Evolutionary conservation across 2,329 filamentous ascomycete genomes (phyloP).

Genomic region (Trichoderma aggressivum): DNA sequence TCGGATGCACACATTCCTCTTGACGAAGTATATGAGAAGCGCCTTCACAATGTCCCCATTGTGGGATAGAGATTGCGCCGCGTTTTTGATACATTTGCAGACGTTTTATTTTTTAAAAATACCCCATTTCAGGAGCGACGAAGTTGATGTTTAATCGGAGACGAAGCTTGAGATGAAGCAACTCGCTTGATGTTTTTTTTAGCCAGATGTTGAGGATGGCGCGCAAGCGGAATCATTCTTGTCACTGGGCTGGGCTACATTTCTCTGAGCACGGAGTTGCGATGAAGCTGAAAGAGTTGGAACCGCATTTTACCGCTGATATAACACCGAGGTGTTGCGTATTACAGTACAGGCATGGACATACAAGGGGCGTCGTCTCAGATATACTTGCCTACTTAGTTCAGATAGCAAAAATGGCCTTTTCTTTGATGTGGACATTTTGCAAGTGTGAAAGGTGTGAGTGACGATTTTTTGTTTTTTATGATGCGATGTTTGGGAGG

Average conservation of each 20-base stretch:
- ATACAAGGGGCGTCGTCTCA: constrained; percentile 21
- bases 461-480: background rate
- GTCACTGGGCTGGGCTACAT: background rate
- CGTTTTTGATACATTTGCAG: constrained; percentile 17
- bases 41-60: background rate
- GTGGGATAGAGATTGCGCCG: constrained; percentile 1
- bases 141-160: constrained; percentile 1
- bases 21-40: constrained; percentile 20
- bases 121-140: constrained; percentile 17
- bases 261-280: background rate
- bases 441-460: background rate
- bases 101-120: constrained; percentile 18
- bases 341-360: constrained; percentile 18
- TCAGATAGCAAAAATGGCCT: constrained; percentile 26
- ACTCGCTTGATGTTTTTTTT: background rate
- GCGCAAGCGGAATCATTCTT: background rate
- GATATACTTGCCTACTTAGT: constrained; percentile 24
- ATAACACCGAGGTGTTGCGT: constrained; percentile 13
- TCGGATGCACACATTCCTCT: background rate
- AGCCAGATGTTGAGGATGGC: background rate
- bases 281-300: background rate
- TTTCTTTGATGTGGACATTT: constrained; percentile 14
- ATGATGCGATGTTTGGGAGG: background rate
- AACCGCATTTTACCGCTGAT: background rate
- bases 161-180: background rate